Evolutionary conservation across 1,139 yeast genomes (phyloP), one percentile per base, ranked within the genome.

Genomic region (Pichia sp.): DNA sequence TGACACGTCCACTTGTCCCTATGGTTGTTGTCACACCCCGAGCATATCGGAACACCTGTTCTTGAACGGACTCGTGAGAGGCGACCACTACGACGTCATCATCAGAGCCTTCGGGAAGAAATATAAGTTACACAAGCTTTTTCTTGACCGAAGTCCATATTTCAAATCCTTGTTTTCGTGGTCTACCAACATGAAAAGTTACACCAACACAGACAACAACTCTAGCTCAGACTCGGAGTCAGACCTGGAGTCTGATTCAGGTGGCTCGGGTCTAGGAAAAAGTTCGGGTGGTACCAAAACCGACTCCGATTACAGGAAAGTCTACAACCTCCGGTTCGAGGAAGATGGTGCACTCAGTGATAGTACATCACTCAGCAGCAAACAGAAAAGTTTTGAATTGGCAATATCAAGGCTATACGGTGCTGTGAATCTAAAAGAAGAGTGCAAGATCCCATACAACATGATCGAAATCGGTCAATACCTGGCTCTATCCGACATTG

Each of bases 381-480:
- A 77, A 0, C 71, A 69, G 52, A 71, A 73, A 30, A 73, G 80
- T 7, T 78, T 78, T 63, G 81, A 77, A 49, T 64, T 75, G 42
- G 78, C 77, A 0, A 61, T 78, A 3, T 72, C 75, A 1, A 61
- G 76, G 43, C 63, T 79, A 6, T 79, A 79, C 58, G 83, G 82
- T 3, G 73, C 72, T 1, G 55, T 63, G 3, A 73, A 73, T 49
- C 49, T 62, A 1, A 64, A 64, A 14, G 64, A 66, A 14, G 78
- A 74, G 51, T 63, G 62, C 14, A 59, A 63, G 24, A 67, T 72
- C 24, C 69, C 76, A 8, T 67, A 72, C 53, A 52, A 53, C 14
- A 58, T 57, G 53, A 71, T 80, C 51, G 81, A 81, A 1, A 71
- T 78, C 10, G 81, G 81, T 0, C 79, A 75, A 53, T 80, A 74